Evolutionary conservation across 768 basidiomycete species (phyloP).

Genomic region (Lactifluus hygrophoroides): DNA sequence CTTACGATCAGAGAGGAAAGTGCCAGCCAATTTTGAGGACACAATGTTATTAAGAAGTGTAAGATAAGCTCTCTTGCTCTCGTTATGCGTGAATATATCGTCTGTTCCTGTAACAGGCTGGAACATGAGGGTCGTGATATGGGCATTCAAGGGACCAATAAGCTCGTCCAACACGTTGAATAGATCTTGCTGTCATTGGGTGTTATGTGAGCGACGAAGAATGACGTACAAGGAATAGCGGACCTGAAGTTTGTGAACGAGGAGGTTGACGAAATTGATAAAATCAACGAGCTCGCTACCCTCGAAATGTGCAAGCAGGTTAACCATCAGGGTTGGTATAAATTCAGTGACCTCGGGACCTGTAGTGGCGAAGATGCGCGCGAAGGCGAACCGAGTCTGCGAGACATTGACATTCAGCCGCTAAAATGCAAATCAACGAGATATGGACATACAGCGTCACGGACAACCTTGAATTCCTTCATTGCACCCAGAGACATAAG

Average conservation of each 20-base stretch:
- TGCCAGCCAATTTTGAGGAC: constrained; percentile 66
- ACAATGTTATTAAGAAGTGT: constrained; percentile 73
- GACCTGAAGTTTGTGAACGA: constrained; percentile 89
- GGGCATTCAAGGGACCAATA: constrained; percentile 74
- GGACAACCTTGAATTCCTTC: constrained; percentile 77
- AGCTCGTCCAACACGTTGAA: constrained; percentile 86
- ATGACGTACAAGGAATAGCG: constrained; percentile 3
- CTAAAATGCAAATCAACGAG: not conserved
- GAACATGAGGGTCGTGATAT: constrained; percentile 72
- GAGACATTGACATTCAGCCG: constrained; percentile 1
- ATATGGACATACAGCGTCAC: constrained; percentile 71
- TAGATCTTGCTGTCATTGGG: constrained; percentile 58
- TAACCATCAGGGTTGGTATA: constrained; percentile 83
- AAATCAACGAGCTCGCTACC: constrained; percentile 91
- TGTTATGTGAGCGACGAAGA: not conserved
- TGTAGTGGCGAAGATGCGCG: constrained; percentile 83
- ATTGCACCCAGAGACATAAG: constrained; percentile 81
- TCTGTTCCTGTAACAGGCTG: constrained; percentile 83
- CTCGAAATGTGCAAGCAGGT: constrained; percentile 87
- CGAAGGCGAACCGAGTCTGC: constrained; percentile 89
- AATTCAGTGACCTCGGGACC: constrained; percentile 80
- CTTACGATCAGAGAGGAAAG: constrained; percentile 85
- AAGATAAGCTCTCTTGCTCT: constrained; percentile 87
- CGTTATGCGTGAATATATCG: constrained; percentile 65
- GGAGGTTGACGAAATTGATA: constrained; percentile 86